Evolutionary conservation across 2,329 filamentous ascomycete species (phyloP), one percentile per base, ranked within the genome.

Genomic region (Trichoderma pleuroti): DNA sequence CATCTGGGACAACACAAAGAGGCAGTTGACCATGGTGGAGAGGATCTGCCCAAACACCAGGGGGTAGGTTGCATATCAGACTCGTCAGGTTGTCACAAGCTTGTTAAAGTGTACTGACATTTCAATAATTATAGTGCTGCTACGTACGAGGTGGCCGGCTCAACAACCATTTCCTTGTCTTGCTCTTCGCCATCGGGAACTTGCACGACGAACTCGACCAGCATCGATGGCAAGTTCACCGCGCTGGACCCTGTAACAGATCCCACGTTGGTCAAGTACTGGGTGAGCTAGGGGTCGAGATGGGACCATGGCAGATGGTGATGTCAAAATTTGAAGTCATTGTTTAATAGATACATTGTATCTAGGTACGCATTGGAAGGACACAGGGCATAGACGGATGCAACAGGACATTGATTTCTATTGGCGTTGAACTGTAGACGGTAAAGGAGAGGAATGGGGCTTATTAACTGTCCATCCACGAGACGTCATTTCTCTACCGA

Each of bases 1-100:
- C 72, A 81, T 85, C 73, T 86, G 78, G 78, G 57, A 75, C 14
- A 57, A 74, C 26, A 65, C 73, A 5, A 52, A 73, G 5, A 72
- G 73, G 32, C 76, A 77, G 49, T 72, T 86, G 56, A 82, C 80
- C n/a, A 72, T 86, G 75, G 77, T 85, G 56, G 83, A 87, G 78
- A 78, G 78, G 32, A 78, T 82, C 16, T 87, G 85, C 74, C 78
- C 81, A 1, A 74, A 74, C 14, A 28, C 73, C 1, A 73, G 79
- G 6, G 81, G 80, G 82, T 84, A 77, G 74, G 80, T 46, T 49
- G 11, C 26, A 36, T 32, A 32, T 57, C 3, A 24, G 36, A 18
- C 16, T 21, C 49, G 6, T 18, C 34, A 16, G 5, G 30, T 12
- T 14, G 4, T n/a, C 34, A 16, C 2, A 34, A n/a, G 36, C 34